Evolutionary conservation across 495 filamentous ascomycete genomes (phyloP), one percentile per base, ranked within the genome.

Genomic region (Aspergillus indologenus): DNA sequence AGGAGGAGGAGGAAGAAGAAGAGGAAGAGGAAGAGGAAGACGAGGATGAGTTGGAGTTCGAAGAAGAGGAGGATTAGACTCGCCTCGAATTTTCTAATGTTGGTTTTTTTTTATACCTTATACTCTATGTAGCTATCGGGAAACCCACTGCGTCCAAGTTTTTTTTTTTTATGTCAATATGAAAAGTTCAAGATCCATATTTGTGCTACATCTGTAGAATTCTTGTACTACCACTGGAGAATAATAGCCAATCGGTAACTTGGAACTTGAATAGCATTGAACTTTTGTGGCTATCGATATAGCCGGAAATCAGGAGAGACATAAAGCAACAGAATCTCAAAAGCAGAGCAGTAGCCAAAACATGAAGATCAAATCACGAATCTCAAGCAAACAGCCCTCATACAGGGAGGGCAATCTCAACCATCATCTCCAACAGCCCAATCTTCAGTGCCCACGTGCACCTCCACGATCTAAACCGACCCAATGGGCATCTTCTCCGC

Each of bases 31-130:
- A 71, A 49, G 26, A 29, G 9, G 26, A 29, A 29, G 62, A 65
- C 17, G 69, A 72, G 46, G 64, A 66, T 29, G 67, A 70, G 58
- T 60, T 66, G 43, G 70, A 73, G 59, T 42, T 65, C 15, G 71
- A 74, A 63, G 64, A 69, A 55, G 70, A 74, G 60, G 69, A 74
- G 22, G 71, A 74, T 55, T 75, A 73, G 63, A 60, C 23, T 51
- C 11, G 17, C 5, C 22, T 15, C 18, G 14, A 15, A 19, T 15
- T 24, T 48, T 48, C n/a, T 31, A 17, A 51, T 51, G 48, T 51
- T 29, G 11, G 17, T 51, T 34, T 31, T 29, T 17, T 29, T 22
- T 22, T 26, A 19, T 51, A 51, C 22, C 12, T 50, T 51, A 50
- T 18, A 18, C 29, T 26, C 17, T 51, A 51, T 51, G 51, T 58